These are phyloP conservation scores for Dioszegia hungarica DNA, from an alignment of 768 basidiomycete genomes.

Conservation along the genomic window DNA sequence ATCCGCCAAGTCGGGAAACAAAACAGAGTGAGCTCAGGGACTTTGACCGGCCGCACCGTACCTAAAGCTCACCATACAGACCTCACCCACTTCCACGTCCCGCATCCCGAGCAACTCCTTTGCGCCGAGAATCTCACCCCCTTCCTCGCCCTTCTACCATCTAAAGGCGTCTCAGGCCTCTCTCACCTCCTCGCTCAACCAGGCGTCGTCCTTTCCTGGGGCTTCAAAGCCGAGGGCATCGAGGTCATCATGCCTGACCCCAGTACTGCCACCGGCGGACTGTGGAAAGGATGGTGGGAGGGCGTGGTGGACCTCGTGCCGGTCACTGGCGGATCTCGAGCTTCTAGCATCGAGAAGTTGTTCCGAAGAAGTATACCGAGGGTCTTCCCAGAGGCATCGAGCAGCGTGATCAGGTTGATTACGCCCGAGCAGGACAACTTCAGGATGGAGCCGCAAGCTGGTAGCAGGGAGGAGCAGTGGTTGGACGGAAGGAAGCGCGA, in stretches of 20 bases:
- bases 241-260: slow-evolving; percentile 35
- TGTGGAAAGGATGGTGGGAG: slow-evolving; percentile 59
- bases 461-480: slow-evolving; percentile 9
- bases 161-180: slow-evolving; percentile 81
- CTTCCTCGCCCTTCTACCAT: slow-evolving; percentile 88
- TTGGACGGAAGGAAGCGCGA: slow-evolving; percentile 24
- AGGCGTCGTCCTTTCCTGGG: slow-evolving; percentile 37
- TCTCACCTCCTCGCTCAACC: slow-evolving; percentile 59
- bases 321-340: slow-evolving; percentile 18
- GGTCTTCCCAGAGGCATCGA: slow-evolving; percentile 33
- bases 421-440: slow-evolving; percentile 3
- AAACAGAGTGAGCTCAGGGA: slow-evolving; percentile 15
- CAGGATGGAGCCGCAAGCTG: slow-evolving; percentile 1
- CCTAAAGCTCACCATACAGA: slow-evolving; percentile 29
- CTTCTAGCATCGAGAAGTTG: slow-evolving; percentile 16
- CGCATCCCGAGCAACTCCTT: slow-evolving; percentile 65
- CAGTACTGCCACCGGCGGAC: background rate
- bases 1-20: slow-evolving; percentile 14
- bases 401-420: slow-evolving; percentile 29
- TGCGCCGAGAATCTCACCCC: slow-evolving; percentile 97
- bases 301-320: slow-evolving; percentile 70
- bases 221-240: slow-evolving; percentile 39
- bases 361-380: slow-evolving; percentile 32
- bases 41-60: background rate
- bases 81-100: slow-evolving; percentile 49